A percentile compares a stretch with the other conserved stretches of the same genome.
phyloP scores from a whole-genome alignment of 495 filamentous ascomycete genomes.

The Aspergillus incahuasiensis region DNA sequence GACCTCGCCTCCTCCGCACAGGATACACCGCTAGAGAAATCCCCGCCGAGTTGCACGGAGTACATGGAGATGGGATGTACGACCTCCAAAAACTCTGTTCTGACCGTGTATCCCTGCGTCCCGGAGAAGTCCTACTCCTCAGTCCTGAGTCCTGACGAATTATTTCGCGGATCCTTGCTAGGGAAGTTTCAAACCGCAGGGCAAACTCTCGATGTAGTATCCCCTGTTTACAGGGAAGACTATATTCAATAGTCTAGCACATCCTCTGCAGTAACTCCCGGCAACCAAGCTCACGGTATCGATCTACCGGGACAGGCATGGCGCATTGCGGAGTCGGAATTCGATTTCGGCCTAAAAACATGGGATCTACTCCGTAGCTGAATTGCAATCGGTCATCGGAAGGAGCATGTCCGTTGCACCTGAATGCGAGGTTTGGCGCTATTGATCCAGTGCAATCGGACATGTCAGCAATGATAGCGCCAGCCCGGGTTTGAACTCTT shows the following conservation, averaged over 20 bases:
- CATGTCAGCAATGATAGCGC: neutral
- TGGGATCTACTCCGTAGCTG: no score
- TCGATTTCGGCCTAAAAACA: neutral
- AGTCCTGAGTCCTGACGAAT: neutral
- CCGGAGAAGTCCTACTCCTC: neutral
- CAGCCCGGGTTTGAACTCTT: no score
- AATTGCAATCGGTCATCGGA: no score
- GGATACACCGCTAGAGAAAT: no score
- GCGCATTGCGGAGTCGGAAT: neutral
- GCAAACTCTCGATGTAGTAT: neutral
- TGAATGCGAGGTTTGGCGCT: neutral
- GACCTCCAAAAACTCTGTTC: no score
- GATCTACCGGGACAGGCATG: neutral
- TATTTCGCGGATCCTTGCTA: no score
- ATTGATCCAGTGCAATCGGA: neutral
- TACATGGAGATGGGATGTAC: no score
- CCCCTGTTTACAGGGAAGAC: neutral
- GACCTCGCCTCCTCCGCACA: no score
- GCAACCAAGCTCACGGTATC: neutral
- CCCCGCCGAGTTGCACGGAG: no score
- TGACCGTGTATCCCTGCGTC: no score
- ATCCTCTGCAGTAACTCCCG: neutral
- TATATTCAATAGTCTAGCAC: conserved; percentile 1
- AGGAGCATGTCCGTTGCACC: neutral
- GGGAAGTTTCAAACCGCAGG: no score